These are phyloP conservation scores for Eutrema heterophyllum DNA, from an alignment of 345 rosid species.

Conservation along the genomic window DNA sequence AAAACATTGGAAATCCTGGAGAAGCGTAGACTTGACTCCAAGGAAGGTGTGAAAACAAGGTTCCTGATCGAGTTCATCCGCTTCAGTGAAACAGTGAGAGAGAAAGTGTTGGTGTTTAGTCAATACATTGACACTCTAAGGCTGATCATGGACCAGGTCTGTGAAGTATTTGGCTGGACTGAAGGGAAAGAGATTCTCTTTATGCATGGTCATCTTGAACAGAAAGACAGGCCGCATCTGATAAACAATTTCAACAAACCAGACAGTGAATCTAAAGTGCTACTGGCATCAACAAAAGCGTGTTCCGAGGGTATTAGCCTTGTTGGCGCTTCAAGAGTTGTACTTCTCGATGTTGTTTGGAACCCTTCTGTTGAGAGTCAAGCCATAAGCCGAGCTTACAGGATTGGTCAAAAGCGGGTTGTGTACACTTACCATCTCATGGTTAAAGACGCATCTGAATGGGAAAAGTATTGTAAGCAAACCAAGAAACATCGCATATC, in stretches of 20 bases:
- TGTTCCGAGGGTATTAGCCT: conserved; percentile 78
- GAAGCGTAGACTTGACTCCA: conserved; percentile 25
- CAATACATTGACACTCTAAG: conserved; percentile 49
- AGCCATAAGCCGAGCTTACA: conserved; percentile 75
- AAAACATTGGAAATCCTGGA: conserved; percentile 14
- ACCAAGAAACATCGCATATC: conserved; percentile 47
- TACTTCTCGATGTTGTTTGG: conserved; percentile 78
- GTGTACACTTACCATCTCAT: conserved; percentile 71
- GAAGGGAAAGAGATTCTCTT: conserved; percentile 41
- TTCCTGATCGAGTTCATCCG: conserved; percentile 51
- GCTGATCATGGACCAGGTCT: conserved; percentile 44
- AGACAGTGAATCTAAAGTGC: conserved; percentile 45
- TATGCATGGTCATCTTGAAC: conserved; percentile 44
- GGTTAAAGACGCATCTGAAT: conserved; percentile 47
- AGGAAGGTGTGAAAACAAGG: conserved; percentile 54
- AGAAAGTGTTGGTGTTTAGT: conserved; percentile 71
- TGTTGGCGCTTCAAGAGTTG: conserved; percentile 81
- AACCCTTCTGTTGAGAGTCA: conserved; percentile 83
- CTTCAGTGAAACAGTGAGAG: conserved; percentile 38
- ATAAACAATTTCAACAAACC: conserved; percentile 57
- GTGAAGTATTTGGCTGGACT: conserved; percentile 38
- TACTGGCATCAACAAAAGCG: conserved; percentile 72
- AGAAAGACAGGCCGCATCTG: conserved; percentile 39
- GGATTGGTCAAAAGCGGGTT: conserved; percentile 62
- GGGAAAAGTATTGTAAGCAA: conserved; percentile 45